phyloP scores from a whole-genome alignment of 768 basidiomycete species.

The Tricholoma hemisulphureum region DNA sequence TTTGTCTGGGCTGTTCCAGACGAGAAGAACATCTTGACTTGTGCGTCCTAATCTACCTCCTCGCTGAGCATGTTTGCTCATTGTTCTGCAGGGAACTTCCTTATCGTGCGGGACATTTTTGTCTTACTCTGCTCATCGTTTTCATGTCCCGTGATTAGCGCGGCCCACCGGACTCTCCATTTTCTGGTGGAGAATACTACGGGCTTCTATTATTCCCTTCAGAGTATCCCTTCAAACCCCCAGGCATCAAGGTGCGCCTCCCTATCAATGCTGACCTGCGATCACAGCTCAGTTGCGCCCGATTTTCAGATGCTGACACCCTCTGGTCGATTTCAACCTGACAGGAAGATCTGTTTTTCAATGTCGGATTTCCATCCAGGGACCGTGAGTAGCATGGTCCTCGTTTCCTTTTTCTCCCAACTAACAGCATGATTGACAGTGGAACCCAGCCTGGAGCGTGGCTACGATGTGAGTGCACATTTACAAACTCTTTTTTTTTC shows the following conservation, averaged over 20 bases:
- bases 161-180: constrained; percentile 93
- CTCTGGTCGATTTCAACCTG: constrained; percentile 85
- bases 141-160: constrained; percentile 47
- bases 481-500: constrained; percentile 6
- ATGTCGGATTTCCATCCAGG: constrained; percentile 97
- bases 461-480: constrained; percentile 78
- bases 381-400: constrained; percentile 56
- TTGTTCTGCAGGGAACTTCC: constrained; percentile 75
- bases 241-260: constrained; percentile 82
- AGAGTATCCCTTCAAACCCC: constrained; percentile 96
- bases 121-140: constrained; percentile 9
- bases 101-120: constrained; percentile 62
- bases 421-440: constrained; percentile 41
- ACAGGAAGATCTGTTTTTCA: constrained; percentile 96
- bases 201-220: constrained; percentile 89
- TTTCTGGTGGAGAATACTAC: constrained; percentile 89
- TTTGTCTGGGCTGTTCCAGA: constrained; percentile 95
- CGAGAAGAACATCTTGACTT: constrained; percentile 95
- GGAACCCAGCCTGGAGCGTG: constrained; percentile 96
- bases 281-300: constrained; percentile 8
- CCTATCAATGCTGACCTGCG: not conserved
- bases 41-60: constrained; percentile 46
- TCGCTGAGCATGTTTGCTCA: not conserved
- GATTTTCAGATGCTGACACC: constrained; percentile 79
- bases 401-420: not conserved